Evolutionary conservation across 2,329 filamentous ascomycete species (phyloP), one percentile per base, ranked within the genome.

Genomic region (Daldinia sp.): DNA sequence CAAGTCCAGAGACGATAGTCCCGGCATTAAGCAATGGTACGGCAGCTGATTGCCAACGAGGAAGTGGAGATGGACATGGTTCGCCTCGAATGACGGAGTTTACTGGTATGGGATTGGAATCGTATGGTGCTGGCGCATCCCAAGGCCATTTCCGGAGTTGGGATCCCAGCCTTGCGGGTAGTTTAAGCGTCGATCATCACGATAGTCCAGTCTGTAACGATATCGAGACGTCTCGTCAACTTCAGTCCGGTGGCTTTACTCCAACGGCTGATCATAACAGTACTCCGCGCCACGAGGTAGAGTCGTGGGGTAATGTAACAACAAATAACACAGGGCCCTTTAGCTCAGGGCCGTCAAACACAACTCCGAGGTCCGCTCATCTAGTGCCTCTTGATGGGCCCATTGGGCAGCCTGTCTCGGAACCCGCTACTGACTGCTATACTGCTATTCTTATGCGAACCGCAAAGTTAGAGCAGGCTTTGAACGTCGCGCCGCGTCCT

Each of bases 381-480:
- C 23, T 30, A 6, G 2, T 50, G 6, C 13, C 13, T 50, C 26
- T 50, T n/a, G 15, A 50, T 28, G 26, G 6, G 26, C 26, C 26
- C 10, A n/a, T 30, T 28, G 44, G 44, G 23, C 12, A 28, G 18
- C 10, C 33, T 37, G 7, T n/a, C 51, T 30, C 13, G 15, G 48
- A 54, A 23, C 44, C 37, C 18, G 26, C 12, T 20, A 12, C 23
- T 13, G 65, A 71, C 33, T 70, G 61, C 58, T 64, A 70, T 18
- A 44, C 55, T 26, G 56, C 55, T 20, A 58, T 70, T 12, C 61
- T 70, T 9, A 37, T 51, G 39, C 64, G 48, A 20, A 59, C 67
- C 9, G 41, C 46, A 13, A 69, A 51, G 23, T 55, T 71, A 6
- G 67, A 69, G 18, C 60, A 69, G 23, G 37, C 61, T 5, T 55